A percentile compares a stretch with the other conserved stretches of the same genome.
Conservation (phyloP, 352 stramenopile genomes). For the Phytopythium kandeliae region DNA sequence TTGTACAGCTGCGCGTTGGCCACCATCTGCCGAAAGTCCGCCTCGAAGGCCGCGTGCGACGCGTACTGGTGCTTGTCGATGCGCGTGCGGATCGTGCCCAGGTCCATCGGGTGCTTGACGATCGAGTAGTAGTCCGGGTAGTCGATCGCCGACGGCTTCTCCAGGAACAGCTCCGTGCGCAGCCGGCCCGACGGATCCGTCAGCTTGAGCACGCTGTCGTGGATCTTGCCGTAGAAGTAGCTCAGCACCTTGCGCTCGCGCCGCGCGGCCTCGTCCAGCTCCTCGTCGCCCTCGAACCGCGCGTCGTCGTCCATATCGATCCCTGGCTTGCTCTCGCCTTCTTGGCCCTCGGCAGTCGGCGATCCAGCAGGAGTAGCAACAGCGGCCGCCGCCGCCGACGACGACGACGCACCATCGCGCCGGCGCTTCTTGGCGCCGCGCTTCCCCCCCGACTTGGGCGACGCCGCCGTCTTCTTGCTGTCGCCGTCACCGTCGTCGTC, state of each 20-base stretch:
- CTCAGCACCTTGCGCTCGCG: constrained; percentile 60
- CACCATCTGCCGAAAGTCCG: constrained; percentile 83
- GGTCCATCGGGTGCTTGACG: constrained; percentile 83
- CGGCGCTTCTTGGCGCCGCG: constrained; percentile 28
- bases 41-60: constrained; percentile 60
- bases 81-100: constrained; percentile 81
- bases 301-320: constrained; percentile 15
- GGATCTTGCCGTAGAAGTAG: constrained; percentile 83
- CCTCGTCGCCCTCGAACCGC: constrained; percentile 21
- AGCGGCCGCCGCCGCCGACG: too few species aligned
- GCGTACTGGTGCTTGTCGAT: constrained; percentile 66
- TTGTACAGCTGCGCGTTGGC: constrained; percentile 87
- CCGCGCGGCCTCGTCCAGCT: constrained; percentile 39
- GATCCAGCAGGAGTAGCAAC: too few species aligned
- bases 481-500: constrained; percentile 13
- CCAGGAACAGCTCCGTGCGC: constrained; percentile 71
- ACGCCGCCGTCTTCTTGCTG: constrained; percentile 12
- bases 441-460: constrained; percentile 4
- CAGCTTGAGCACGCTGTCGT: constrained; percentile 78
- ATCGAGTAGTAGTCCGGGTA: constrained; percentile 91
- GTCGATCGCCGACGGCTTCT: constrained; percentile 70
- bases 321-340: constrained; percentile 14
- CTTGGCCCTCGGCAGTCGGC: background rate
- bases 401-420: constrained; percentile 9
- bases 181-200: constrained; percentile 59